Evolutionary conservation across 306 rosid species (phyloP), one percentile per base, ranked within the genome.

Genomic region (Dryas drummondii): DNA sequence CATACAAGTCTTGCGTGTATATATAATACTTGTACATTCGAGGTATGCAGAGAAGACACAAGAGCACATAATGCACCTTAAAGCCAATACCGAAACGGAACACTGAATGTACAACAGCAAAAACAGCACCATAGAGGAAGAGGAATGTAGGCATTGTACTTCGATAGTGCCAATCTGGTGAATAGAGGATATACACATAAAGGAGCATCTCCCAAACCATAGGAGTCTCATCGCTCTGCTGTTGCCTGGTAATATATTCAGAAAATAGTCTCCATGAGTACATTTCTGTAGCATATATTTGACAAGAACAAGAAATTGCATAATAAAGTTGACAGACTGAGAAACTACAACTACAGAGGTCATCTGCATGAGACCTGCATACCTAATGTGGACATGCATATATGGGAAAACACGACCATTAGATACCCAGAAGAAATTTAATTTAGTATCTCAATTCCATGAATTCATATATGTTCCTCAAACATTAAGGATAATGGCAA

Each of bases 161-260:
- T 8, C 87, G 91, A 66, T 92, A 92, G 73, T 92, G 96, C 98
- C 98, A 92, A 79, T 92, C 94, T 2, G 98, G 98, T 16, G 98
- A 88, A 78, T 92, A 84, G 58, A 92, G 92, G 71, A 92, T 88
- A 90, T 90, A 92, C 78, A 92, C 68, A 84, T 90, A 92, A 45
- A 92, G 87, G 53, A 92, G 92, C 83, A 92, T 86, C 84, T 92
- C 98, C 98, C 96, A 92, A 54, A 92, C 88, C 98, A 92, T 88
- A 2, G 96, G 98, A 72, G 94, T 90, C 85, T 92, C 98, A 53
- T 90, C 96, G 0, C 98, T 82, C 79, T 92, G 94, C 56, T 92
- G 98, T 86, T 92, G 94, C 94, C 98, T 92, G 86, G 52, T 82
- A 26, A 51, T 61, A 75, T 60, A 47, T 46, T 45, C 46, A 45